A percentile compares a stretch with the other conserved stretches of the same genome.
These are phyloP conservation scores for Cordyceps javanica DNA, from an alignment of 2,329 filamentous ascomycete genomes.

Conservation along the genomic window DNA sequence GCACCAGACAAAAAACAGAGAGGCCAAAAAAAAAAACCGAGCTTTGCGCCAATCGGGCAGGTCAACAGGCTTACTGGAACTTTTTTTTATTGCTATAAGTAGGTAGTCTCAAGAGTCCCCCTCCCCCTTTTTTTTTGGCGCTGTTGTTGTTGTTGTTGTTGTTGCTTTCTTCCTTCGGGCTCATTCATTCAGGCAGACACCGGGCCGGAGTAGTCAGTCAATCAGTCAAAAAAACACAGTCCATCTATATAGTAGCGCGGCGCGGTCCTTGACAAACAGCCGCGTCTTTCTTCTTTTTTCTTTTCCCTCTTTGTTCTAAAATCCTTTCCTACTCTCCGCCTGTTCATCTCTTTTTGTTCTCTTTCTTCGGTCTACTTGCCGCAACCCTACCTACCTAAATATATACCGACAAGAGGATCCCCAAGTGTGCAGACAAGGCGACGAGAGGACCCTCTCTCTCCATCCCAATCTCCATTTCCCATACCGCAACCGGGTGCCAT, in stretches of 20 bases:
- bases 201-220: background rate
- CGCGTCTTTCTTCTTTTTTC: background rate
- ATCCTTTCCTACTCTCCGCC: background rate
- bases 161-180: background rate
- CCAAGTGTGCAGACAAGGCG: background rate
- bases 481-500: background rate
- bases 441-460: background rate
- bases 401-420: background rate
- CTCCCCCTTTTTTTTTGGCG: background rate
- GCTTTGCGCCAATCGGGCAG: constrained; percentile 9
- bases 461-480: background rate
- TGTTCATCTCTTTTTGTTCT: too few species aligned
- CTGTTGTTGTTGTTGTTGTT: too few species aligned
- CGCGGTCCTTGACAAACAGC: background rate
- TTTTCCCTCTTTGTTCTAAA: too few species aligned
- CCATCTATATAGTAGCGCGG: background rate
- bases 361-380: too few species aligned
- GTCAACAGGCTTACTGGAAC: background rate
- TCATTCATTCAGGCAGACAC: background rate
- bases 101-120: background rate
- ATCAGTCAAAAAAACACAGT: too few species aligned
- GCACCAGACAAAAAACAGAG: background rate
- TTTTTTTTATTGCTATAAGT: background rate
- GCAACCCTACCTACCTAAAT: background rate
- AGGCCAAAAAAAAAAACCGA: background rate